Conservation (phyloP, 345 rosid genomes). For the Combretum micranthum region DNA sequence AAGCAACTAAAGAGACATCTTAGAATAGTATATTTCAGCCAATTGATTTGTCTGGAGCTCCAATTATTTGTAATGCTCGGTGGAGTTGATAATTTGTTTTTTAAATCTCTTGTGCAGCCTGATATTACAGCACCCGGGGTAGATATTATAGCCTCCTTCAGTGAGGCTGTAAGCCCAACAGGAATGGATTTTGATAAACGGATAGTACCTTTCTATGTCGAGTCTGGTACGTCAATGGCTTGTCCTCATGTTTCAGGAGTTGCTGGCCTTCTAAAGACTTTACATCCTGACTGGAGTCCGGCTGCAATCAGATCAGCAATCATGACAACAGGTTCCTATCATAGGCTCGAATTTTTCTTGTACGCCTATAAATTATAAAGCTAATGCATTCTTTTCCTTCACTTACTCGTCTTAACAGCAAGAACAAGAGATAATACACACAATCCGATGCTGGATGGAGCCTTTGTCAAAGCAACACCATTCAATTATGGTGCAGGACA, state of each 20-base stretch:
- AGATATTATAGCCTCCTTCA: slow-evolving; percentile 50
- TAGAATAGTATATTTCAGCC: too few relatives aligned
- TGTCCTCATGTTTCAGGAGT: slow-evolving; percentile 35
- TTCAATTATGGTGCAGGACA: slow-evolving; percentile 65
- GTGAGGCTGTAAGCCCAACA: slow-evolving; percentile 29
- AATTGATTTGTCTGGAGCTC: too few relatives aligned
- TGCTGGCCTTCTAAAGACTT: slow-evolving; percentile 17
- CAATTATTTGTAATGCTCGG: too few relatives aligned
- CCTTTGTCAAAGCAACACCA: slow-evolving; percentile 36
- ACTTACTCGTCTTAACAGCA: slow-evolving; percentile 20
- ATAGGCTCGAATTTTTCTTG: neutral
- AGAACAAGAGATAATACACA: slow-evolving; percentile 48
- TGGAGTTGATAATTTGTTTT: neutral
- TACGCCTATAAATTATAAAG: neutral
- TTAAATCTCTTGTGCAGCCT: slow-evolving; percentile 26
- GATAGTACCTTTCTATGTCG: slow-evolving; percentile 23
- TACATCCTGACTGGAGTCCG: slow-evolving; percentile 29
- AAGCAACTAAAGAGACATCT: too few relatives aligned
- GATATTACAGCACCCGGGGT: slow-evolving; percentile 87
- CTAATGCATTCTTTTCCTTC: neutral
- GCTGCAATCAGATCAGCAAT: slow-evolving; percentile 25
- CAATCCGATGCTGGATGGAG: slow-evolving; percentile 28
- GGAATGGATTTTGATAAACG: slow-evolving; percentile 26
- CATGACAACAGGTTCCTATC: slow-evolving; percentile 15
- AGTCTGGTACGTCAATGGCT: slow-evolving; percentile 30